These are phyloP conservation scores for Blastomyces silverae DNA, from an alignment of 2,329 filamentous ascomycete genomes.

Conservation along the genomic window DNA sequence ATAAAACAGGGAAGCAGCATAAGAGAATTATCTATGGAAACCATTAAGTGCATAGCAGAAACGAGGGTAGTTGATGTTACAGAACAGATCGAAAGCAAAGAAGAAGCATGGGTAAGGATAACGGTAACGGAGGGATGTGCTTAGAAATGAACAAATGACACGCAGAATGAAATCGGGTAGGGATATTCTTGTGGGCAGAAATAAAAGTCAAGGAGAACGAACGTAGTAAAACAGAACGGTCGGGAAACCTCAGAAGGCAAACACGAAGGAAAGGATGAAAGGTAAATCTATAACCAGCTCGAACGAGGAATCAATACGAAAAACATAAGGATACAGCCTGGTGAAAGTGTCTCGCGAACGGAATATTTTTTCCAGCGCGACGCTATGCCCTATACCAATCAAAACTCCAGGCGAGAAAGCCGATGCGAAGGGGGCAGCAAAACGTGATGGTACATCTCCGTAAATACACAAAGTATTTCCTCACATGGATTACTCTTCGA, in stretches of 20 bases:
- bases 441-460: no score
- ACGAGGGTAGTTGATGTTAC: not conserved
- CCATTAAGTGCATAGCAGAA: not conserved
- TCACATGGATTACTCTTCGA: slow-evolving; percentile 2
- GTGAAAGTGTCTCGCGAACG: not conserved
- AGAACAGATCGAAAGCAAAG: not conserved
- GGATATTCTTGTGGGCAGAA: not conserved
- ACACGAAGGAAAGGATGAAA: slow-evolving; percentile 1
- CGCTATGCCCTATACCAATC: slow-evolving; percentile 1
- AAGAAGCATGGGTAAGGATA: not conserved
- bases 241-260: not conserved
- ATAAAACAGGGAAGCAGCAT: not conserved
- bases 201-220: not conserved
- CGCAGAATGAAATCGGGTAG: not conserved
- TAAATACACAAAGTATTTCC: not conserved
- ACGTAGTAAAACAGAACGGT: not conserved
- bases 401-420: not conserved
- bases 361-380: not conserved
- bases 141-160: not conserved
- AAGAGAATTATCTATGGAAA: not conserved
- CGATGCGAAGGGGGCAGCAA: not conserved
- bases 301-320: not conserved
- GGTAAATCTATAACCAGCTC: not conserved
- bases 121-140: not conserved
- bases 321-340: not conserved